Conservation (phyloP, 768 basidiomycete species). For the Trametes cinnabarina region DNA sequence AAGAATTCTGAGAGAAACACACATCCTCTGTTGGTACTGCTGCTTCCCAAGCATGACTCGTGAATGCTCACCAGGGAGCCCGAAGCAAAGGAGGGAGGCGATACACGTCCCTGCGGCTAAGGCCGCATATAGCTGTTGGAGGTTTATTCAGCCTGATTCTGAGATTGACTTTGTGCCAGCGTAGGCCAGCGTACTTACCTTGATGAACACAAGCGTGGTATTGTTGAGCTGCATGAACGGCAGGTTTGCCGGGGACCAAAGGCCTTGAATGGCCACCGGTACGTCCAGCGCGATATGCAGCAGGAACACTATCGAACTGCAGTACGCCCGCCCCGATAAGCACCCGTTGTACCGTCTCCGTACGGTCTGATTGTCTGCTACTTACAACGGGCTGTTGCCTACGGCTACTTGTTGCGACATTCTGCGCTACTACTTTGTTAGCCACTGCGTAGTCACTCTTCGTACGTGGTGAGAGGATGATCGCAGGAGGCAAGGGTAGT, state of each 20-base stretch:
- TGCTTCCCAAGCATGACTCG: too few species aligned
- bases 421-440: neutral
- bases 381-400: conserved; percentile 20
- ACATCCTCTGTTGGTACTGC: too few species aligned
- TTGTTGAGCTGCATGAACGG: conserved; percentile 84
- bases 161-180: too few species aligned
- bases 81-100: conserved; percentile 58
- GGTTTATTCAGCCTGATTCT: neutral
- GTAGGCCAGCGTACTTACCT: conserved; percentile 45
- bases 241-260: conserved; percentile 57
- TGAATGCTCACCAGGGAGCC: conserved; percentile 57
- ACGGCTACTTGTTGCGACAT: conserved; percentile 21
- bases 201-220: conserved; percentile 72
- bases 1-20: conserved; percentile 56
- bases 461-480: neutral
- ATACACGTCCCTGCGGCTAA: conserved; percentile 61
- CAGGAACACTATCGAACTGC: conserved; percentile 67
- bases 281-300: conserved; percentile 78
- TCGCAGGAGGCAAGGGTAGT: neutral
- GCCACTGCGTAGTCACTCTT: too few species aligned
- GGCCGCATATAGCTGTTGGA: conserved; percentile 62
- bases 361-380: neutral
- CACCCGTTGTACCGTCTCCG: neutral
- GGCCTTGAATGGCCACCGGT: conserved; percentile 74
- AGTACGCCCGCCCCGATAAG: neutral